Evolutionary conservation across 1,284 basidiomycete genomes (phyloP), one percentile per base, ranked within the genome.

Genomic region (Paramarasmius palmivorus): DNA sequence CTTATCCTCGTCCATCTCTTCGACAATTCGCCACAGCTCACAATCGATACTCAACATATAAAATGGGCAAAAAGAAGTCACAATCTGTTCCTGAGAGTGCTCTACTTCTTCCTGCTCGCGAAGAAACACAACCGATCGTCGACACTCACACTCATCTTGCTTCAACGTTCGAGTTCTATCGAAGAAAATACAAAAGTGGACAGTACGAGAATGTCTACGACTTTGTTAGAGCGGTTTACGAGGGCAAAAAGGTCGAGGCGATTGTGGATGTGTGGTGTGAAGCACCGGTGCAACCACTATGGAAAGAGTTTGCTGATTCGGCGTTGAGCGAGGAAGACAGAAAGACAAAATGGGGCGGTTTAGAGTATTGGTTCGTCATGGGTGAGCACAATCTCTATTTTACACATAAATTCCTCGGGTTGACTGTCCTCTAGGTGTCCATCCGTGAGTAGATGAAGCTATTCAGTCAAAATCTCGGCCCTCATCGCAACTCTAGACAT

Each of bases 261-360:
- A 77, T 92, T 54, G 81, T 92, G 4, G 90, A 93, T 60, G 90
- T 93, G 2, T 93, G 88, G 85, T 92, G 90, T 59, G 90, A 92
- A 61, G 87, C 87, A 0, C 85, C 88, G 0, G 79, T 88, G 15
- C 73, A 72, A 55, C 71, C 60, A 25, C 48, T 73, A 0, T 92
- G 88, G 88, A 79, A 73, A 60, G 84, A 85, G 57, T 71, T 90
- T 42, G 90, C 90, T 1, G 87, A 92, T 67, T 84, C 86, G 1
- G 87, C 88, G 2, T 26, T 86, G 55, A 76, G 68, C 0, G 69
- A 71, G 42, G 74, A 83, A 49, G 74, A 75, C 39, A 73, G 80
- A 54, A 63, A 64, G 22, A 64, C 67, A 3, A 71, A 74, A 40
- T 90, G 88, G 86, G 79, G 76, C 37, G 84, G 82, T 10, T 67